Conservation (phyloP, 495 filamentous ascomycete species). For the Lasiosphaeria miniovina region DNA sequence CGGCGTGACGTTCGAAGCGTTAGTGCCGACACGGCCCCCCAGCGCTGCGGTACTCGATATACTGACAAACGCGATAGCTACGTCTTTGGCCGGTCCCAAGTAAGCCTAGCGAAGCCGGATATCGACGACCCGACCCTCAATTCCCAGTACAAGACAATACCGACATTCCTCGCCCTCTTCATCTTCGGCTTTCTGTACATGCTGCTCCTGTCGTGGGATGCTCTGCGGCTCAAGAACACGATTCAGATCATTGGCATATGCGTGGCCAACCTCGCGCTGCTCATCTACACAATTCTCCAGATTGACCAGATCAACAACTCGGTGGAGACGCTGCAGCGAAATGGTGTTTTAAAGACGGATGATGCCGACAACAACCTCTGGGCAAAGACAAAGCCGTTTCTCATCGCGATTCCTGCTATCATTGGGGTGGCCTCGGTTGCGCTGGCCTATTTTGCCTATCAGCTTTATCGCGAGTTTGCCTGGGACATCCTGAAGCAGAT, state of each 20-base stretch:
- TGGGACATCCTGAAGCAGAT: slow-evolving; percentile 99
- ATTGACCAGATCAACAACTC: slow-evolving; percentile 81
- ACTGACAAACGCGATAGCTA: slow-evolving; percentile 48
- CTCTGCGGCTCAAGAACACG: slow-evolving; percentile 90
- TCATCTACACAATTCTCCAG: slow-evolving; percentile 90
- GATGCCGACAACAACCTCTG: slow-evolving; percentile 52
- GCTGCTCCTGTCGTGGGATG: slow-evolving; percentile 84
- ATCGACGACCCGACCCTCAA: slow-evolving; percentile 20
- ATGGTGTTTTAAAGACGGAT: slow-evolving; percentile 35
- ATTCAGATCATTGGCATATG: slow-evolving; percentile 98
- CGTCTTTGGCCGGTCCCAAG: slow-evolving; percentile 68
- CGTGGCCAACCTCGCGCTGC: slow-evolving; percentile 81
- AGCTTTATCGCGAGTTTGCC: slow-evolving; percentile 96
- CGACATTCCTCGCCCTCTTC: slow-evolving; percentile 91
- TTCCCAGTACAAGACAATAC: slow-evolving; percentile 64
- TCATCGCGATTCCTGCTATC: slow-evolving; percentile 82
- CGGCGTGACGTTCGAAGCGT: slow-evolving; percentile 82
- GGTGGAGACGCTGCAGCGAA: slow-evolving; percentile 45
- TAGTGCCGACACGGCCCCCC: slow-evolving; percentile 35
- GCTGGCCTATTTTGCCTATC: slow-evolving; percentile 79
- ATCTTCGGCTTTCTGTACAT: slow-evolving; percentile 96
- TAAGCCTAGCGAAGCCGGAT: slow-evolving; percentile 36
- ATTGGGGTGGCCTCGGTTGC: slow-evolving; percentile 71
- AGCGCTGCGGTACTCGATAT: not conserved
- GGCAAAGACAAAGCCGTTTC: slow-evolving; percentile 63